Percentiles rank a stretch among this genome's conserved stretches.
Evolutionary conservation across 306 rosid species (phyloP).

Genomic region (Canavalia ensiformis): DNA sequence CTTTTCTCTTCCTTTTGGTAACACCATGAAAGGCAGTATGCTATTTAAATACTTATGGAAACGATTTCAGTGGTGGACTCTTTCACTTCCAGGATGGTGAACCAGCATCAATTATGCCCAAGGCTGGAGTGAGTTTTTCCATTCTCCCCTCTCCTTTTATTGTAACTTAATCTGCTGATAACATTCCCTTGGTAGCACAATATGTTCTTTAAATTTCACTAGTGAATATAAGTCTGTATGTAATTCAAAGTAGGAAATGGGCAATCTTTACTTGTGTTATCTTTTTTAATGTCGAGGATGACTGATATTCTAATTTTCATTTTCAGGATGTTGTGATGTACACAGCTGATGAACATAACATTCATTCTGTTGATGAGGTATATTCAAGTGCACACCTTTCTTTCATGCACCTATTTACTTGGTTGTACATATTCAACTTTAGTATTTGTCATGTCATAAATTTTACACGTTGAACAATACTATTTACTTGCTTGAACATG

Average conservation of each 20-base stretch:
- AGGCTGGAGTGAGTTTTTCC: slow-evolving; percentile 75
- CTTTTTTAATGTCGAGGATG: slow-evolving; percentile 2
- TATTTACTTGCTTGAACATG: neutral
- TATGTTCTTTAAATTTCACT: slow-evolving; percentile 13
- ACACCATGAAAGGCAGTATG: slow-evolving; percentile 78
- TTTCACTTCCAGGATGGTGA: slow-evolving; percentile 90
- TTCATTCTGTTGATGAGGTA: slow-evolving; percentile 97
- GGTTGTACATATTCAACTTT: neutral
- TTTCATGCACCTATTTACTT: slow-evolving; percentile 7
- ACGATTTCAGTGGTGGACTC: slow-evolving; percentile 84
- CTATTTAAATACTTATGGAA: slow-evolving; percentile 75
- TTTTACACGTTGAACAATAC: too few species aligned
- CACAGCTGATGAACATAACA: slow-evolving; percentile 78
- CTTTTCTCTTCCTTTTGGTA: slow-evolving; percentile 44
- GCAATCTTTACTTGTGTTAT: slow-evolving; percentile 22
- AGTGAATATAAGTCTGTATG: slow-evolving; percentile 18
- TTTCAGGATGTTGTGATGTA: slow-evolving; percentile 86
- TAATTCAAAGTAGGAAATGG: slow-evolving; percentile 6
- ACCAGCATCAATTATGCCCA: slow-evolving; percentile 69
- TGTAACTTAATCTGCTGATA: slow-evolving; percentile 21
- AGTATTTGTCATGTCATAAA: neutral
- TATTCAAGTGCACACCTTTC: slow-evolving; percentile 30
- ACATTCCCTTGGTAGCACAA: neutral
- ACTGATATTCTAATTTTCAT: slow-evolving; percentile 13
- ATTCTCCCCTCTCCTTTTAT: neutral